Percentiles rank a stretch among this genome's conserved stretches.
Conservation (phyloP, 2,329 filamentous ascomycete genomes). For the Exophiala viscosa region DNA sequence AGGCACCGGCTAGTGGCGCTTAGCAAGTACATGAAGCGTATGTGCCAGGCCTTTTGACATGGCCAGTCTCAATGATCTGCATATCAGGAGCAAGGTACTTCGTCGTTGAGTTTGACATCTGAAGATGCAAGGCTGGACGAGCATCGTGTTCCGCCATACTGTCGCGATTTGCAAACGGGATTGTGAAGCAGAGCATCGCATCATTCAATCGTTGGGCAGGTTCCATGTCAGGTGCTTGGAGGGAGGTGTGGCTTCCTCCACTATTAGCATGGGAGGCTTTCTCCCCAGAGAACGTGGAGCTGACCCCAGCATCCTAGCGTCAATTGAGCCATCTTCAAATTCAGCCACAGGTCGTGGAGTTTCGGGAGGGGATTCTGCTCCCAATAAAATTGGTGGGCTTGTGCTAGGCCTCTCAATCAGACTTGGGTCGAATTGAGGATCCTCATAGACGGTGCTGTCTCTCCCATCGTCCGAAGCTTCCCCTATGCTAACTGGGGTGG, state of each 20-base stretch:
- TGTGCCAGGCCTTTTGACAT: too few relatives aligned
- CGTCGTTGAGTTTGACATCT: too few relatives aligned
- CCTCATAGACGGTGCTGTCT: slow-evolving; percentile 10
- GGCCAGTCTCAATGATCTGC: too few relatives aligned
- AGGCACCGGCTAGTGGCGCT: too few relatives aligned
- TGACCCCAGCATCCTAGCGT: slow-evolving; percentile 8
- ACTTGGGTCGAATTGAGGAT: slow-evolving; percentile 28
- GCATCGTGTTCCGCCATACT: too few relatives aligned
- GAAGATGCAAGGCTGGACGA: too few relatives aligned
- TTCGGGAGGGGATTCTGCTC: slow-evolving; percentile 7
- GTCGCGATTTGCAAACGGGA: too few relatives aligned
- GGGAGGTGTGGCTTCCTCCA: slow-evolving; percentile 20
- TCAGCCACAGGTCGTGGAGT: slow-evolving; percentile 1
- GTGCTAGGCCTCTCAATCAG: slow-evolving; percentile 27
- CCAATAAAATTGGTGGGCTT: slow-evolving; percentile 22
- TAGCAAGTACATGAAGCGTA: too few relatives aligned
- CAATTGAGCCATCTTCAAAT: slow-evolving; percentile 14
- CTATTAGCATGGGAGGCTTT: slow-evolving; percentile 10
- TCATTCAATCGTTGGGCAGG: slow-evolving; percentile 18
- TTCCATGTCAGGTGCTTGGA: slow-evolving; percentile 27
- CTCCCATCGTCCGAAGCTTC: slow-evolving; percentile 20
- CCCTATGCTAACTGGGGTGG: slow-evolving; percentile 26
- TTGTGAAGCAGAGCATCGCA: too few relatives aligned
- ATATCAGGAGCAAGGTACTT: too few relatives aligned
- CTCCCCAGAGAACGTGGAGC: neutral